Evolutionary conservation across 1,139 yeast species (phyloP).

Genomic region (Yamadazyma spencermartinsiae): DNA sequence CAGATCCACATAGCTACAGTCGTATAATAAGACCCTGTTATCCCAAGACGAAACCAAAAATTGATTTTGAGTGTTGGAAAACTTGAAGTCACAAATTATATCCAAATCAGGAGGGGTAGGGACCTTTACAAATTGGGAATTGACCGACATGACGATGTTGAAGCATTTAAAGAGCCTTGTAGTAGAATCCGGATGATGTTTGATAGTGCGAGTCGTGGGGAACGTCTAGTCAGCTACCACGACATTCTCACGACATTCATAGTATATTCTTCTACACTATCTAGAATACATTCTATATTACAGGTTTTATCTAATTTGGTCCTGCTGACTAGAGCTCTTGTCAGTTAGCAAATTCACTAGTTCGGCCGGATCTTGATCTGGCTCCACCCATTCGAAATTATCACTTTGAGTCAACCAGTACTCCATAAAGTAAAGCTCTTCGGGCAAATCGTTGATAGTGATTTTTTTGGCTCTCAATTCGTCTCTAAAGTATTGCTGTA

Average conservation of each 20-base stretch:
- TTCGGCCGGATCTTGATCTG: conserved; percentile 51
- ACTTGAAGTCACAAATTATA: conserved; percentile 31
- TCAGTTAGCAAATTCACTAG: conserved; percentile 14
- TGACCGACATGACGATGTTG: neutral
- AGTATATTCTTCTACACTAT: too few species aligned
- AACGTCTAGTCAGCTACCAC: too few species aligned
- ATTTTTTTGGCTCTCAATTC: conserved; percentile 32
- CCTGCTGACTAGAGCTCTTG: too few species aligned
- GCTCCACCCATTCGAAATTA: conserved; percentile 45
- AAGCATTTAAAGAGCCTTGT: too few species aligned
- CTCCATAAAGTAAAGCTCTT: conserved; percentile 38
- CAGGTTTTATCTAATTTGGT: neutral
- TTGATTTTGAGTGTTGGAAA: conserved; percentile 27
- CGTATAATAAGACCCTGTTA: conserved; percentile 37
- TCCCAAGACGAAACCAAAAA: conserved; percentile 47
- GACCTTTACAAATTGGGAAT: neutral
- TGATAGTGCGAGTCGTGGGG: too few species aligned
- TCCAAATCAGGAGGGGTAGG: conserved; percentile 21
- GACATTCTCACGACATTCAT: too few species aligned
- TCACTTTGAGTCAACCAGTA: conserved; percentile 41
- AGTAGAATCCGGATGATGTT: too few species aligned
- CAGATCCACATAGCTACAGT: conserved; percentile 17
- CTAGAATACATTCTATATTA: too few species aligned
- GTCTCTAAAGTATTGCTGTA: conserved; percentile 24
- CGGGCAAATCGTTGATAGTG: conserved; percentile 33